These are phyloP conservation scores for barley (Hordeum vulgare) DNA, from an alignment of 176 grass and related monocot genomes.

Conservation along the genomic window DNA sequence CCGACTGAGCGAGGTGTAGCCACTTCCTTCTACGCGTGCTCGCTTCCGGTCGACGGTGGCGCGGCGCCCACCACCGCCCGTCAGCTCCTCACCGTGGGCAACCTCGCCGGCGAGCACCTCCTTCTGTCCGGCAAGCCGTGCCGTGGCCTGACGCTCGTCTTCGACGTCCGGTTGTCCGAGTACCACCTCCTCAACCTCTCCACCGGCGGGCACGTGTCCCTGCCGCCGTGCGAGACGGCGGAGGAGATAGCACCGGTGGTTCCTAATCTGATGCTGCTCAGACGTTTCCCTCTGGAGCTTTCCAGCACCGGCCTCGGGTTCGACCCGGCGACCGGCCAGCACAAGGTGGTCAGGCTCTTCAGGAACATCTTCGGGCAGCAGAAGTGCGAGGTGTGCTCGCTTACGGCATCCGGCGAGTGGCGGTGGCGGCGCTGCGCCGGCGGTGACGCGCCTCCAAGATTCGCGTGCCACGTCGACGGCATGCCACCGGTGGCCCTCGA, in stretches of 20 bases:
- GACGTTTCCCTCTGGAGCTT: neutral
- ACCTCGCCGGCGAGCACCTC: neutral
- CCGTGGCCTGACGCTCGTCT: too few relatives aligned
- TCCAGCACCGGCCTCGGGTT: constrained; percentile 1
- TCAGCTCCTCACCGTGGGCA: neutral
- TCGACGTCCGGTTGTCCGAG: neutral
- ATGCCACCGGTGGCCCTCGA: neutral
- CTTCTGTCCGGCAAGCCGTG: too few relatives aligned
- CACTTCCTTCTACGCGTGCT: neutral
- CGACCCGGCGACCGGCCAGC: neutral
- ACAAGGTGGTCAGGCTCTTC: constrained; percentile 25
- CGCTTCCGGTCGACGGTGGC: neutral
- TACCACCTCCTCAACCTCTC: constrained; percentile 1
- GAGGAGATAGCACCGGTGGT: neutral
- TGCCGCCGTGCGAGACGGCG: neutral
- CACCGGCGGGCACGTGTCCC: neutral
- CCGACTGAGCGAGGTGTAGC: neutral
- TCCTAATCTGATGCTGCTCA: neutral
- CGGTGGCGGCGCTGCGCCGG: neutral
- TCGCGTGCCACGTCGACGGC: neutral
- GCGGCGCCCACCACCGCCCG: neutral
- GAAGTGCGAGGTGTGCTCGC: neutral
- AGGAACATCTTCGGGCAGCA: neutral
- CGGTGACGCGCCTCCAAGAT: neutral
- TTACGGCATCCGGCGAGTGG: neutral